phyloP scores from a whole-genome alignment of 2,329 filamentous ascomycete genomes.

The Apiospora malaysiana region DNA sequence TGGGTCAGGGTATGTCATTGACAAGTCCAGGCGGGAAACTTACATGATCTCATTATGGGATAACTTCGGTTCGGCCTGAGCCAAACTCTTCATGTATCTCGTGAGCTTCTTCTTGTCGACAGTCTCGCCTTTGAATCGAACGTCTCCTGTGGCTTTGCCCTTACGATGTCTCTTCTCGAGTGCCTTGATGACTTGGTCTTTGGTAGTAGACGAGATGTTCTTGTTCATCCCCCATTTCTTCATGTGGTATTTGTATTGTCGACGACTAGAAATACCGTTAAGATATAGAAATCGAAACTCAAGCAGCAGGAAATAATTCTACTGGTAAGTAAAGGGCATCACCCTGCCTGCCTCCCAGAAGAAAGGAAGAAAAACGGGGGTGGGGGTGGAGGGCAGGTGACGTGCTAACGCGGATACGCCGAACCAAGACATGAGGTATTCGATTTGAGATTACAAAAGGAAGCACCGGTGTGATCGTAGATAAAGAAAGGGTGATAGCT shows the following conservation, averaged over 20 bases:
- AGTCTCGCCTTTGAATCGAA: constrained; percentile 34
- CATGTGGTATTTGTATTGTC: constrained; percentile 42
- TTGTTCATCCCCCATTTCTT: constrained; percentile 40
- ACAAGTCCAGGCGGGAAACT: neutral
- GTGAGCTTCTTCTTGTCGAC: constrained; percentile 37
- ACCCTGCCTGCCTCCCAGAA: no score
- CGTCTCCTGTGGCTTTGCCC: constrained; percentile 27
- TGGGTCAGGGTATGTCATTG: neutral
- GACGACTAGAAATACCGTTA: constrained; percentile 29
- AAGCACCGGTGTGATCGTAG: no score
- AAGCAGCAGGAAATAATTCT: no score
- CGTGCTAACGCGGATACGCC: no score
- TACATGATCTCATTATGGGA: neutral
- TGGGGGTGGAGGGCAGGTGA: no score
- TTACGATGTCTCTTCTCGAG: constrained; percentile 27
- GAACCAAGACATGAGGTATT: no score
- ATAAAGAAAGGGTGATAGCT: no score
- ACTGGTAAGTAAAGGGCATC: no score
- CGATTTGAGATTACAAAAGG: no score
- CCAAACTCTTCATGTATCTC: constrained; percentile 31
- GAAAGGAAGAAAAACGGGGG: no score
- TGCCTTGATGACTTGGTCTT: constrained; percentile 33
- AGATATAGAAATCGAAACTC: no score
- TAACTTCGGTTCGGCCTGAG: neutral
- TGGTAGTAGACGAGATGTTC: constrained; percentile 28